A percentile compares a stretch with the other conserved stretches of the same genome.
Conservation (phyloP, 345 rosid species). For the Hypericum perforatum region DNA sequence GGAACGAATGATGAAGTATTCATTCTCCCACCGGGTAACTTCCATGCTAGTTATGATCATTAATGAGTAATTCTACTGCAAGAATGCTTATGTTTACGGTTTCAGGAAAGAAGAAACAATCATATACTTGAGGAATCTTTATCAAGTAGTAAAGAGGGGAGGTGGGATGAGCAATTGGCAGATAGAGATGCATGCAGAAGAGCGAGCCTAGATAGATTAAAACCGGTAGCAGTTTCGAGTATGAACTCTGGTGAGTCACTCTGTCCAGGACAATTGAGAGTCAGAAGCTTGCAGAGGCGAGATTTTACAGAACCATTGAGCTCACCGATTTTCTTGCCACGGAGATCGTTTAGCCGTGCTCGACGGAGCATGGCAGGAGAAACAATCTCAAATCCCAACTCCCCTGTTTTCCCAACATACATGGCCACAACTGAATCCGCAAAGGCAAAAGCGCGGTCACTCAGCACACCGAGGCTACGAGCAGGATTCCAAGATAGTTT, state of each 20-base stretch:
- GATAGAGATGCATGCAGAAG: constrained; percentile 12
- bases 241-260: constrained; percentile 13
- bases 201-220: constrained; percentile 23
- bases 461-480: constrained; percentile 71
- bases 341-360: constrained; percentile 54
- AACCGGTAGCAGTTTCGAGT: constrained; percentile 15
- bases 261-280: constrained; percentile 22
- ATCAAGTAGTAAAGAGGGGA: constrained; percentile 21
- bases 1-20: constrained; percentile 72
- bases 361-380: constrained; percentile 27
- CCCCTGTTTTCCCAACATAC: constrained; percentile 50
- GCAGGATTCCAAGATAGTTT: constrained; percentile 28
- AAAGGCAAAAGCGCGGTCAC: constrained; percentile 64
- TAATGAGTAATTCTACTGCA: neutral
- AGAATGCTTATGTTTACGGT: neutral
- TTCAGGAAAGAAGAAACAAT: constrained; percentile 53
- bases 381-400: constrained; percentile 32
- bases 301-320: constrained; percentile 35
- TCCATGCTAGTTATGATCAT: neutral
- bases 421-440: constrained; percentile 69
- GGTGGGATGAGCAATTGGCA: constrained; percentile 20
- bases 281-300: constrained; percentile 21
- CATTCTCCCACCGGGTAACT: constrained; percentile 62
- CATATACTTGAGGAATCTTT: constrained; percentile 34
- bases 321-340: constrained; percentile 41